Conservation (phyloP, 805 yeast genomes). For the Teunomyces pallodes region DNA sequence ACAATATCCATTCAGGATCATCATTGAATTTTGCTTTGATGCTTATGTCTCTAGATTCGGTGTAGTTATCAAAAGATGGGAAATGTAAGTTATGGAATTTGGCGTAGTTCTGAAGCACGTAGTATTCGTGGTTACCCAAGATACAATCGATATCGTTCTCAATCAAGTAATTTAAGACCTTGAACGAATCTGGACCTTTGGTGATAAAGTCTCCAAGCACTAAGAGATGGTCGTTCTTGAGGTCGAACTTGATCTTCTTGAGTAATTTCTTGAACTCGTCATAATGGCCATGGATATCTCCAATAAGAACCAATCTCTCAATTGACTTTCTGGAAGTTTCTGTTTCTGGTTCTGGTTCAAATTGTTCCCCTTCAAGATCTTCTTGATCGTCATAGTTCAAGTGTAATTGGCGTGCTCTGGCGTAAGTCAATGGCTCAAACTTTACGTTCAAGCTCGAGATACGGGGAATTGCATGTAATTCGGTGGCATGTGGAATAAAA, state of each 20-base stretch:
- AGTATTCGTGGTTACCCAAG: slow-evolving; percentile 86
- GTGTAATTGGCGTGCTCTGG: slow-evolving; percentile 15
- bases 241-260: slow-evolving; percentile 45
- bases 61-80: slow-evolving; percentile 22
- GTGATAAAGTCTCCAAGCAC: slow-evolving; percentile 82
- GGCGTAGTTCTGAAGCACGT: slow-evolving; percentile 63
- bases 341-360: not conserved
- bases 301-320: slow-evolving; percentile 64
- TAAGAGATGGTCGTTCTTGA: slow-evolving; percentile 54
- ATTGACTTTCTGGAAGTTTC: slow-evolving; percentile 8
- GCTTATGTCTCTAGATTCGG: not conserved
- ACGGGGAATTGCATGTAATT: slow-evolving; percentile 23
- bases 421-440: slow-evolving; percentile 24
- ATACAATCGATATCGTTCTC: slow-evolving; percentile 65
- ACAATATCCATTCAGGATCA: slow-evolving; percentile 44
- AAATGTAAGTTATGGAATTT: slow-evolving; percentile 49
- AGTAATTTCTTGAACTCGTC: slow-evolving; percentile 54
- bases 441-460: slow-evolving; percentile 22
- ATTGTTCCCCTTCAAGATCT: slow-evolving; percentile 5
- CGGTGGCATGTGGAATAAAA: slow-evolving; percentile 33
- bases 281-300: slow-evolving; percentile 86
- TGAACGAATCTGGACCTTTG: slow-evolving; percentile 76
- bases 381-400: slow-evolving; percentile 7
- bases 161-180: slow-evolving; percentile 58
- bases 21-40: slow-evolving; percentile 19